Evolutionary conservation across 805 yeast genomes (phyloP), one percentile per base, ranked within the genome.

Genomic region (Ogataea siamensis): DNA sequence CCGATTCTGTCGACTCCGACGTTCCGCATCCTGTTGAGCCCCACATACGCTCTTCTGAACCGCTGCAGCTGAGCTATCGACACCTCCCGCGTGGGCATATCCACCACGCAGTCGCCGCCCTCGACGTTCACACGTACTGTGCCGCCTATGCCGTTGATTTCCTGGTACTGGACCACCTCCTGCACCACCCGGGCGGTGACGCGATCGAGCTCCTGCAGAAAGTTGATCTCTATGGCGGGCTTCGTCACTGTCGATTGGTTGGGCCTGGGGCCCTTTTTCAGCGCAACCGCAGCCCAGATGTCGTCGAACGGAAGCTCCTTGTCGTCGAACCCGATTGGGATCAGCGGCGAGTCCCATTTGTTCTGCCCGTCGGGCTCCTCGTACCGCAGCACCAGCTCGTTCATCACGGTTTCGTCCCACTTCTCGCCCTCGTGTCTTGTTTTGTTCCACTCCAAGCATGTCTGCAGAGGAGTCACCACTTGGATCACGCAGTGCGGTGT

Each of bases 301-400:
- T 78, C 84, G 2, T 81, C 83, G 14, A 82, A 59, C 0, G 88
- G 85, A 17, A 81, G 54, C 3, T 61, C 63, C 11, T 66, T 66
- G 21, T 81, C 80, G 34, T 74, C 78, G 51, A 67, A 73, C 3
- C 79, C 73, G 1, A 89, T 62, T 0, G 87, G 78, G 55, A 88
- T 80, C 44, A 91, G 64, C 5, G 99, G 99, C 4, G 95, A 78
- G 55, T 93, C 99, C 99, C 99, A 93, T 43, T 96, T 66, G 18
- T 82, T 76, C 53, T 76, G 75, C 21, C 80, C 78, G 55, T 87
- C 83, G 0, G 99, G 99, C 58, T 93, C 99, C 62, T 93, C 99
- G 55, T 81, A 93, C 42, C 99, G 63, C 78, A 88, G 84, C 3
- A 78, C 73, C 40, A 91, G 65, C 36, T 83, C 89, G 11, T 71